These are phyloP conservation scores for Ampelomyces quisqualis DNA, from an alignment of 2,329 filamentous ascomycete genomes.

Conservation along the genomic window DNA sequence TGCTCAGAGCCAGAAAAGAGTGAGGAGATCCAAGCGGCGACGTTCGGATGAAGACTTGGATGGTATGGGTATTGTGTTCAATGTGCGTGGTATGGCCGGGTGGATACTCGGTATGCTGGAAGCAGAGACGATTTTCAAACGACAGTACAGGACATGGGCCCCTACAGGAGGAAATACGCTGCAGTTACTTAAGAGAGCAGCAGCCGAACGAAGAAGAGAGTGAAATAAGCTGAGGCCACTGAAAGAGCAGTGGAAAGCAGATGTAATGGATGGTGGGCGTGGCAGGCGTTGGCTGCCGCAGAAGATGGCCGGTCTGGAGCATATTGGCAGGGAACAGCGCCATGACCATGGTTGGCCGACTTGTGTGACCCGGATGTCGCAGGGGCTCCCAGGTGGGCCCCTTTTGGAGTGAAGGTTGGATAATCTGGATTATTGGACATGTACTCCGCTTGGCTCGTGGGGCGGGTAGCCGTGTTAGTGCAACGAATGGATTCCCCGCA, in stretches of 20 bases:
- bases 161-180: constrained; percentile 20
- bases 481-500: constrained; percentile 2
- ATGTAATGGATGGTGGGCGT: constrained; percentile 31
- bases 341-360: constrained; percentile 28
- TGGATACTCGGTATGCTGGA: constrained; percentile 25
- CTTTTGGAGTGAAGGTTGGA: constrained; percentile 30
- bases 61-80: constrained; percentile 17
- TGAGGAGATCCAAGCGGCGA: constrained; percentile 2
- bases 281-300: constrained; percentile 32
- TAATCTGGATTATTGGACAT: constrained; percentile 24
- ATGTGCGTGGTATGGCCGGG: constrained; percentile 30
- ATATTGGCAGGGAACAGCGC: constrained; percentile 29
- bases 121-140: constrained; percentile 39
- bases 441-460: too few relatives aligned
- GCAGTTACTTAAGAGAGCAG: constrained; percentile 30
- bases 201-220: constrained; percentile 19
- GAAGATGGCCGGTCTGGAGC: constrained; percentile 22
- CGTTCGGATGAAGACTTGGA: constrained; percentile 2
- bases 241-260: constrained; percentile 33
- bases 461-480: constrained; percentile 14
- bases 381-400: constrained; percentile 32
- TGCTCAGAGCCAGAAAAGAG: constrained; percentile 8
- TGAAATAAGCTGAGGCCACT: constrained; percentile 34
- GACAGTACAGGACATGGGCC: constrained; percentile 38
- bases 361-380: constrained; percentile 30